phyloP scores from a whole-genome alignment of 257 asterid species.

The Dorcoceras hygrometricum region DNA sequence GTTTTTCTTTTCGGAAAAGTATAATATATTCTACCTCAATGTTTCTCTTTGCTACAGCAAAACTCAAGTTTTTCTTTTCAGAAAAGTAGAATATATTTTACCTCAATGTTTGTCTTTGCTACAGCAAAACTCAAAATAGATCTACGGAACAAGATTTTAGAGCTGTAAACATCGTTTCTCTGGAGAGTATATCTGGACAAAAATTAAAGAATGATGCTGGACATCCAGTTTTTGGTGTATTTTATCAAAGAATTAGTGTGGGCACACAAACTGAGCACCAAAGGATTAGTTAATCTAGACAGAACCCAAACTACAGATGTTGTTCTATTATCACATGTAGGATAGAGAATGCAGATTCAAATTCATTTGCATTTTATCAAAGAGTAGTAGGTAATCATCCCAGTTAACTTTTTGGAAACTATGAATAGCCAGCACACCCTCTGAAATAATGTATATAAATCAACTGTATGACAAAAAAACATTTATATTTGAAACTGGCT shows the following conservation, averaged over 20 bases:
- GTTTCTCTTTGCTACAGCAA: not conserved
- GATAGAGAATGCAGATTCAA: not conserved
- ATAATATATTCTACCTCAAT: not conserved
- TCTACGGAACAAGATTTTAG: too few relatives aligned
- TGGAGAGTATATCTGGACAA: too few relatives aligned
- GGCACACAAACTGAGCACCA: not conserved
- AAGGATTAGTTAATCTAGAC: not conserved
- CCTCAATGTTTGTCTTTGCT: not conserved
- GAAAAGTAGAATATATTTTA: too few relatives aligned
- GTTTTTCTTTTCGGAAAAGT: too few relatives aligned
- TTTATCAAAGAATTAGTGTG: too few relatives aligned
- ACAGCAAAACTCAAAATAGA: not conserved
- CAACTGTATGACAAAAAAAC: not conserved
- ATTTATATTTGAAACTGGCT: not conserved
- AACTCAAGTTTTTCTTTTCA: not conserved
- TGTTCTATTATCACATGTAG: not conserved
- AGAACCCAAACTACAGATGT: not conserved
- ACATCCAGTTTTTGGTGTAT: too few relatives aligned
- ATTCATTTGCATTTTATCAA: too few relatives aligned
- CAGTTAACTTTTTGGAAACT: not conserved
- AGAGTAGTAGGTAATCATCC: not conserved
- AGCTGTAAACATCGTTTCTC: too few relatives aligned
- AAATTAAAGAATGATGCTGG: too few relatives aligned
- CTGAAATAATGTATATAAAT: not conserved
- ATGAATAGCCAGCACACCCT: not conserved